Conservation (phyloP, 2,329 filamentous ascomycete genomes). For the Coniochaeta hoffmannii region DNA sequence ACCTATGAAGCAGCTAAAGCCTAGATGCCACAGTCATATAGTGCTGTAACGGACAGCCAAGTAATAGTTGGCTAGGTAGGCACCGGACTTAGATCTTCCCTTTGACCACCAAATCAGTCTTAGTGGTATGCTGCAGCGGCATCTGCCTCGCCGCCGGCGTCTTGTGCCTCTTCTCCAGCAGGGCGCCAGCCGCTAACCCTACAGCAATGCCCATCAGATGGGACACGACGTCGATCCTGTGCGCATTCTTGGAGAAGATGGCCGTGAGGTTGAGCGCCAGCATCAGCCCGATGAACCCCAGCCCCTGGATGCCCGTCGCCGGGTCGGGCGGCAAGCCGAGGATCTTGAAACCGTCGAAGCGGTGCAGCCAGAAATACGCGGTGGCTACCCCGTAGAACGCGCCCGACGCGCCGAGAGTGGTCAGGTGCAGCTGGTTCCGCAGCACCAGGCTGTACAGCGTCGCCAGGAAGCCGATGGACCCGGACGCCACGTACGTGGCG, state of each 20-base stretch:
- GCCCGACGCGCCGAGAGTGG: slow-evolving; percentile 61
- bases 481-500: slow-evolving; percentile 55
- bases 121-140: not conserved
- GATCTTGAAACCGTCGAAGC: slow-evolving; percentile 48
- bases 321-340: slow-evolving; percentile 49
- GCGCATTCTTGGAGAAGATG: slow-evolving; percentile 31
- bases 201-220: slow-evolving; percentile 44
- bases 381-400: slow-evolving; percentile 53
- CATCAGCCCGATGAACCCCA: slow-evolving; percentile 44
- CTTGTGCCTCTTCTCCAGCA: slow-evolving; percentile 23
- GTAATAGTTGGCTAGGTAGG: too few species aligned
- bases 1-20: too few species aligned
- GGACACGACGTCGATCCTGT: slow-evolving; percentile 42
- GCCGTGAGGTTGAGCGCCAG: slow-evolving; percentile 42
- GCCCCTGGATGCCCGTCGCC: slow-evolving; percentile 42
- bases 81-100: not conserved
- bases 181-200: slow-evolving; percentile 33
- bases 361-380: slow-evolving; percentile 55
- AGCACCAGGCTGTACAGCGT: slow-evolving; percentile 45
- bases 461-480: slow-evolving; percentile 50
- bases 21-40: too few species aligned
- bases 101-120: not conserved
- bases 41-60: too few species aligned
- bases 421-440: slow-evolving; percentile 33
- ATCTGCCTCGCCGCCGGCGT: slow-evolving; percentile 6